Conservation (phyloP, 1,284 basidiomycete genomes). For the Pseudomicrostroma phylloplanum region DNA sequence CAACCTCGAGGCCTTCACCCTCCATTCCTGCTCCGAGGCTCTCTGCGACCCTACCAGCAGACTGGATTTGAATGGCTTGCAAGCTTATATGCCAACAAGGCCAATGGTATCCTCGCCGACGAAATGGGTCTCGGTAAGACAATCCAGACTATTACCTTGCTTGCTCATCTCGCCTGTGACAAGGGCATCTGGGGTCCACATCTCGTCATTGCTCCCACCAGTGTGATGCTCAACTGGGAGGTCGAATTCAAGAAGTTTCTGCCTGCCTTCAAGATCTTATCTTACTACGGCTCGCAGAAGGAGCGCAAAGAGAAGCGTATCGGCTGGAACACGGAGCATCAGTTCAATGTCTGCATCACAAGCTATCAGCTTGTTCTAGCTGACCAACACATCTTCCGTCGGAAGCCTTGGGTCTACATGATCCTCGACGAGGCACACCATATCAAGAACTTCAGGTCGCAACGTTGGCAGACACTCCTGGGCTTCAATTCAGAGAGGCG, state of each 20-base stretch:
- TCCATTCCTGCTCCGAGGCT: conserved; percentile 77
- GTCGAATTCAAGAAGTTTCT: conserved; percentile 99
- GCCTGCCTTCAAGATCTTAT: conserved; percentile 83
- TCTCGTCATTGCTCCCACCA: conserved; percentile 88
- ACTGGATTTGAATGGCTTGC: conserved; percentile 92
- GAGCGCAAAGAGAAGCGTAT: conserved; percentile 86
- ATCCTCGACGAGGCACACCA: conserved; percentile 95
- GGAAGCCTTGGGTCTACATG: conserved; percentile 94
- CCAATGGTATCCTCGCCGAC: conserved; percentile 82
- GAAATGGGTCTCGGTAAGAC: conserved; percentile 69
- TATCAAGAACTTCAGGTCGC: conserved; percentile 96
- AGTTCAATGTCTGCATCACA: conserved; percentile 93
- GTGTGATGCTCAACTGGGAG: conserved; percentile 94
- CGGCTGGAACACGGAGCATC: conserved; percentile 87
- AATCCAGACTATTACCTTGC: conserved; percentile 86
- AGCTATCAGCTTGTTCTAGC: conserved; percentile 84
- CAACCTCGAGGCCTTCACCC: conserved; percentile 56
- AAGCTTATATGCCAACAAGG: conserved; percentile 72
- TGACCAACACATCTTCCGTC: conserved; percentile 88
- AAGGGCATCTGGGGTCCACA: conserved; percentile 95
- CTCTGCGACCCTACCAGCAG: conserved; percentile 87
- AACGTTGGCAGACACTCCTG: conserved; percentile 90
- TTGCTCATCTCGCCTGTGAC: conserved; percentile 89
- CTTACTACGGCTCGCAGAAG: conserved; percentile 85
- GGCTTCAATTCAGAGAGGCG: conserved; percentile 86